These are phyloP conservation scores for Mycosarcoma mackinlayi DNA, from an alignment of 1,284 basidiomycete genomes.

Conservation along the genomic window DNA sequence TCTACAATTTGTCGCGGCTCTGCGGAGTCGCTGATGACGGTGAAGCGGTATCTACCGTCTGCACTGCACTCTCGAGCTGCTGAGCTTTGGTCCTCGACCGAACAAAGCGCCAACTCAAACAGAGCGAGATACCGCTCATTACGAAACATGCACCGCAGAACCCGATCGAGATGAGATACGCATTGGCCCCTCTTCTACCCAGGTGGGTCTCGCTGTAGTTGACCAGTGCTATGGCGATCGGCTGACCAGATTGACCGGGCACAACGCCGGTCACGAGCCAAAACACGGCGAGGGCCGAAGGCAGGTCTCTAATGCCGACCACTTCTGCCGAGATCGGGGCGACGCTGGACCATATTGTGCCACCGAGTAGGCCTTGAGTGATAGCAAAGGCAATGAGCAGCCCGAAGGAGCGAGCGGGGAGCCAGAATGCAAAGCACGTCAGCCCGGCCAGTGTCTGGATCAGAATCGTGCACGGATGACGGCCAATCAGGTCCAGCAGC, in stretches of 20 bases:
- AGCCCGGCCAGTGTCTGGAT: conserved; percentile 69
- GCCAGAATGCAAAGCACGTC: conserved; percentile 69
- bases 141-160: conserved; percentile 69
- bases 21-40: background rate
- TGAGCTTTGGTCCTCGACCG: conserved; percentile 9
- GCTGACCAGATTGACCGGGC: conserved; percentile 68
- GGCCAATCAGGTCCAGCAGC: conserved; percentile 69
- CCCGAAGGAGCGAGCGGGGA: conserved; percentile 68
- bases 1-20: background rate
- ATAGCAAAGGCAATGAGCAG: conserved; percentile 70
- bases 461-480: conserved; percentile 69
- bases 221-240: conserved; percentile 69
- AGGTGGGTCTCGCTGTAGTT: conserved; percentile 65
- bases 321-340: conserved; percentile 68
- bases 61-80: conserved; percentile 11
- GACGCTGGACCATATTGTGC: conserved; percentile 69
- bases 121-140: conserved; percentile 58
- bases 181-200: conserved; percentile 60
- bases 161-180: conserved; percentile 69
- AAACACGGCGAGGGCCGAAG: conserved; percentile 69
- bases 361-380: conserved; percentile 69
- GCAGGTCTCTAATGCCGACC: conserved; percentile 69
- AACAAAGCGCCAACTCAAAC: conserved; percentile 67
- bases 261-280: conserved; percentile 67
- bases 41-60: background rate